Percentiles rank a stretch among this genome's conserved stretches.
Evolutionary conservation across 495 filamentous ascomycete species (phyloP).

Genomic region (Sabuloglossum arenarium): DNA sequence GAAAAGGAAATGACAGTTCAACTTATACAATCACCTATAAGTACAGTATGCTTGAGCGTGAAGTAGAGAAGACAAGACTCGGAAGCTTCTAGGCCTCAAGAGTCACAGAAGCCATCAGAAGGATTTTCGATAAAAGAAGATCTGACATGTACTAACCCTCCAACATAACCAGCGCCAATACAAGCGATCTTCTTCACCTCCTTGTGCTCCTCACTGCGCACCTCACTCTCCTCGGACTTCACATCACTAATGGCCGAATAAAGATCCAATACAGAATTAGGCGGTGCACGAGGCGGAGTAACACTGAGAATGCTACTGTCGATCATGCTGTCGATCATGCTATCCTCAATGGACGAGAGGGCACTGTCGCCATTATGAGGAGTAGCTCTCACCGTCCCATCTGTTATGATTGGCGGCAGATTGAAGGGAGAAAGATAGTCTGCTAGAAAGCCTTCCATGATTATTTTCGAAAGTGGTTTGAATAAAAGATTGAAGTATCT

Average conservation of each 20-base stretch:
- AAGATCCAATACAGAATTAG: not conserved
- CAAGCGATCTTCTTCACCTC: not conserved
- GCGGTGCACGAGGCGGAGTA: not conserved
- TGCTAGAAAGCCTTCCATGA: too few species aligned
- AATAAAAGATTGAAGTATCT: too few species aligned
- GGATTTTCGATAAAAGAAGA: not conserved
- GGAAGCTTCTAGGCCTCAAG: not conserved
- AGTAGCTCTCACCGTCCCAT: too few species aligned
- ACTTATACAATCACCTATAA: not conserved
- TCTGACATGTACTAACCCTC: not conserved
- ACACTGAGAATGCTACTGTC: too few species aligned
- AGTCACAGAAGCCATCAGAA: too few species aligned
- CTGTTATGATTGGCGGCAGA: too few species aligned
- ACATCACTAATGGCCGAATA: not conserved
- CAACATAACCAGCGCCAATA: conserved; percentile 1
- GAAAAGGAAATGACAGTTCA: too few species aligned
- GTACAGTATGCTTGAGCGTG: not conserved
- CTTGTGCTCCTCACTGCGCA: not conserved
- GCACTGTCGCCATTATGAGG: too few species aligned
- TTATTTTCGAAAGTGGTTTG: too few species aligned
- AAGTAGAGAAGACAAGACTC: not conserved
- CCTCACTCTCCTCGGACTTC: not conserved
- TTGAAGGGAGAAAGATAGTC: too few species aligned
- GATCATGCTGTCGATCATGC: too few species aligned
- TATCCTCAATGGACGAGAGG: too few species aligned